These are phyloP conservation scores for Dactylellina drechsleri DNA, from an alignment of 2,329 filamentous ascomycete genomes.

Conservation along the genomic window DNA sequence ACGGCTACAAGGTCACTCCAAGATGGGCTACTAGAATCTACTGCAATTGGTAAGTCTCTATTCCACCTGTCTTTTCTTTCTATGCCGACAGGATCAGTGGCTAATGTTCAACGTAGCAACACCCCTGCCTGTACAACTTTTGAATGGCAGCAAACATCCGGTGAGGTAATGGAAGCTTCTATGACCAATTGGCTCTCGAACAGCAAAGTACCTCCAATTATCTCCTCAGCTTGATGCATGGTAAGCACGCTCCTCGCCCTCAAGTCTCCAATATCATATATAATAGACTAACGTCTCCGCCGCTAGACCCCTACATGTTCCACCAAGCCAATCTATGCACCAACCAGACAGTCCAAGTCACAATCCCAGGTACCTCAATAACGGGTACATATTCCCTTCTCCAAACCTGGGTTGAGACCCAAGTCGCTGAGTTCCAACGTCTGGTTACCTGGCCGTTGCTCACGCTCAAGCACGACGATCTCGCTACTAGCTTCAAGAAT, in stretches of 20 bases:
- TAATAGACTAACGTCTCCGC: neutral
- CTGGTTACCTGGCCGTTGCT: constrained; percentile 68
- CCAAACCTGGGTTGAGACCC: constrained; percentile 69
- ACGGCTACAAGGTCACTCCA: constrained; percentile 70
- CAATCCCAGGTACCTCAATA: constrained; percentile 60
- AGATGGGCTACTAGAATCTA: constrained; percentile 73
- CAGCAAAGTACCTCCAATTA: constrained; percentile 68
- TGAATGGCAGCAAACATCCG: constrained; percentile 71
- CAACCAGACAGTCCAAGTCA: constrained; percentile 65
- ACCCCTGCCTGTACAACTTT: constrained; percentile 67
- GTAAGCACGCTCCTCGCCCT: constrained; percentile 59
- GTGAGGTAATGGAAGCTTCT: constrained; percentile 65
- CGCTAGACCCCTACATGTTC: constrained; percentile 69
- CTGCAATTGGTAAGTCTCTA: constrained; percentile 67
- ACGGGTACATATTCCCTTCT: constrained; percentile 66
- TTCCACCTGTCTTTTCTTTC: neutral
- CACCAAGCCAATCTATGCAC: constrained; percentile 72
- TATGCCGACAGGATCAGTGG: neutral
- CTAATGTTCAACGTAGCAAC: constrained; percentile 60
- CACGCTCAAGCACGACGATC: constrained; percentile 69
- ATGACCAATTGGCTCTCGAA: constrained; percentile 66
- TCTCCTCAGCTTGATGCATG: constrained; percentile 59
- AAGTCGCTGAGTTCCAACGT: constrained; percentile 68
- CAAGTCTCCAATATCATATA: constrained; percentile 58
- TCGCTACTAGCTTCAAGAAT: constrained; percentile 66